A percentile compares a stretch with the other conserved stretches of the same genome.
Evolutionary conservation across 768 basidiomycete genomes (phyloP).

Genomic region (Nevesoporus exiguus): DNA sequence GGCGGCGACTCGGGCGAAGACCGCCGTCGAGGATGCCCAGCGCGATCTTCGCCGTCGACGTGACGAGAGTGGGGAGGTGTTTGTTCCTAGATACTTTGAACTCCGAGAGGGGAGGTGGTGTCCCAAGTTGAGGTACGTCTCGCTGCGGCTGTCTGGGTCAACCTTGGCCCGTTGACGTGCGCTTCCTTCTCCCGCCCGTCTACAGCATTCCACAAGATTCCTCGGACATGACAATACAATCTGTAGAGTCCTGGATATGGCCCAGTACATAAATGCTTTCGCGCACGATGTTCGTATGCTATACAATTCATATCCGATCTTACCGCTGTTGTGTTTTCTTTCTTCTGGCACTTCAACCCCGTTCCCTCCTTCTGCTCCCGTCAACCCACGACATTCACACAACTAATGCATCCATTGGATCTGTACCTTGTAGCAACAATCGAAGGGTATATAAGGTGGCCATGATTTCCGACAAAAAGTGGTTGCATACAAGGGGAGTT

Average conservation of each 20-base stretch:
- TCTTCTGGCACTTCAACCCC: not conserved
- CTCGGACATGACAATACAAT: constrained; percentile 59
- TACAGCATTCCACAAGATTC: constrained; percentile 63
- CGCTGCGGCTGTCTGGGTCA: not conserved
- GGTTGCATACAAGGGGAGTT: constrained; percentile 15
- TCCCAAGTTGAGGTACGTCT: constrained; percentile 69
- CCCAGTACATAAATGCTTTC: constrained; percentile 17
- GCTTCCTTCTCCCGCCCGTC: not conserved
- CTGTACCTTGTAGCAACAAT: constrained; percentile 39
- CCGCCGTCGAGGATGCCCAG: constrained; percentile 87
- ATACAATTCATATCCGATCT: constrained; percentile 20
- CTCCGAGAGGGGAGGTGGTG: constrained; percentile 74
- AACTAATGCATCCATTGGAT: constrained; percentile 36
- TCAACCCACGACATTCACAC: constrained; percentile 24
- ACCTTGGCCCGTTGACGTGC: not conserved
- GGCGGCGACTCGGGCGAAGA: constrained; percentile 87
- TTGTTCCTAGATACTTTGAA: constrained; percentile 81
- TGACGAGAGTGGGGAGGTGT: constrained; percentile 68
- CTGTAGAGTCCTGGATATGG: constrained; percentile 81
- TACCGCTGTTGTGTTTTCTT: not conserved
- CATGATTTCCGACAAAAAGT: constrained; percentile 22
- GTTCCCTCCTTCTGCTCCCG: constrained; percentile 4
- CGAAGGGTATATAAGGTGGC: constrained; percentile 35
- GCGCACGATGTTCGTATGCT: not conserved
- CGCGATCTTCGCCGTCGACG: constrained; percentile 71